A percentile compares a stretch with the other conserved stretches of the same genome.
phyloP scores from a whole-genome alignment of 108 stramenopile genomes.

The Nitzschia sp. region DNA sequence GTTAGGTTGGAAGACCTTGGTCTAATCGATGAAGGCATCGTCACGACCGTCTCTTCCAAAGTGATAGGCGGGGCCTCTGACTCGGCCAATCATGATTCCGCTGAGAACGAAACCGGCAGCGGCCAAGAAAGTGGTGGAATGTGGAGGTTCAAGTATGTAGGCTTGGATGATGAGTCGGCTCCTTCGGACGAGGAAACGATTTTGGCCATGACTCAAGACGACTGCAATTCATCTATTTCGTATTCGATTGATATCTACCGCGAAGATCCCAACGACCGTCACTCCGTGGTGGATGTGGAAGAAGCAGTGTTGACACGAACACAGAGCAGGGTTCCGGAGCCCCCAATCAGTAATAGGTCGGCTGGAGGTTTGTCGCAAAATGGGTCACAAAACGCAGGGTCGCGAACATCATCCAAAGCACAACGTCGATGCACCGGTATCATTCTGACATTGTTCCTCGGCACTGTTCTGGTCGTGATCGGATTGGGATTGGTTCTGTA shows the following conservation, averaged over 20 bases:
- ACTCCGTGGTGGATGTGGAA: neutral
- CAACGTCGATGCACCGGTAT: neutral
- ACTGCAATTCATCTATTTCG: neutral
- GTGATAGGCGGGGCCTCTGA: too few relatives aligned
- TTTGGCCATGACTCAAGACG: neutral
- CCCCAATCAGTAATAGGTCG: neutral
- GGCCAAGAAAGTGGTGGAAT: neutral
- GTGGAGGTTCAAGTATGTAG: neutral
- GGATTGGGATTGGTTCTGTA: slow-evolving; percentile 2
- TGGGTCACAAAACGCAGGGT: neutral
- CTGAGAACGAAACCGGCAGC: neutral
- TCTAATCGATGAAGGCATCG: neutral
- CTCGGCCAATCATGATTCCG: too few relatives aligned
- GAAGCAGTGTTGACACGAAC: neutral
- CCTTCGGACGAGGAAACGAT: neutral
- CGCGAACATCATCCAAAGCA: neutral
- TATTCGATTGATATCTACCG: neutral
- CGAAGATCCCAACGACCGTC: slow-evolving; percentile 2
- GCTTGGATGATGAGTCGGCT: neutral
- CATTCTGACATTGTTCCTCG: neutral
- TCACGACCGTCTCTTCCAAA: neutral
- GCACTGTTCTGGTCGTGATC: neutral
- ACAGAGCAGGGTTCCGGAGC: neutral
- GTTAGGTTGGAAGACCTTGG: neutral
- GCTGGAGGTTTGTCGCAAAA: neutral